Percentiles rank a stretch among this genome's conserved stretches.
These are phyloP conservation scores for Globisporangium viniferum DNA, from an alignment of 352 stramenopile genomes.

Conservation along the genomic window DNA sequence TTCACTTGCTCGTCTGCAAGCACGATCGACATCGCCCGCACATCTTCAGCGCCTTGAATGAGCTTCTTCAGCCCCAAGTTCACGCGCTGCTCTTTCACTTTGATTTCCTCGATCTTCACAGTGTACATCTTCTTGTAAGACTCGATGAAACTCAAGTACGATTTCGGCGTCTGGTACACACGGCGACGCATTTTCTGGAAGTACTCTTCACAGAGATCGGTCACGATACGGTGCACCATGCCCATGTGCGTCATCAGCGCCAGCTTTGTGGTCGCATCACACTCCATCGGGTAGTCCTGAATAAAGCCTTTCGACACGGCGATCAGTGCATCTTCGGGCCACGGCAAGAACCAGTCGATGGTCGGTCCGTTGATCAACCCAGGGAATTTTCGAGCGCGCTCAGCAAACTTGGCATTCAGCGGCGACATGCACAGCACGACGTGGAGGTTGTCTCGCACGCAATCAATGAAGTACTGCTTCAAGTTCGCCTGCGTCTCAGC, in stretches of 20 bases:
- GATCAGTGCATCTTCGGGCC: conserved; percentile 97
- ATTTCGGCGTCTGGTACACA: conserved; percentile 99
- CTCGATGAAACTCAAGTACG: conserved; percentile 98
- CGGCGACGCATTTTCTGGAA: conserved; percentile 96
- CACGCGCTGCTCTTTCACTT: conserved; percentile 96
- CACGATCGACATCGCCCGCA: conserved; percentile 96
- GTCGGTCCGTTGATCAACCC: conserved; percentile 96
- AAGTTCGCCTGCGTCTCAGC: conserved; percentile 96
- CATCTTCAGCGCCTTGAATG: conserved; percentile 96
- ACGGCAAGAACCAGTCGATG: conserved; percentile 99
- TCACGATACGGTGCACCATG: conserved; percentile 97
- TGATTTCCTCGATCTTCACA: conserved; percentile 92
- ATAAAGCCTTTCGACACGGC: conserved; percentile 97
- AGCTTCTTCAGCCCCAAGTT: conserved; percentile 98
- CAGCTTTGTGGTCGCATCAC: conserved; percentile 77
- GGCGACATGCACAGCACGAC: conserved; percentile 99
- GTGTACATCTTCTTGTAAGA: conserved; percentile 98
- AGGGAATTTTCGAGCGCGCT: conserved; percentile 96
- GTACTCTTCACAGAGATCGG: conserved; percentile 97
- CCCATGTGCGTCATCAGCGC: conserved; percentile 97
- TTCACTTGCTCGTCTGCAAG: conserved; percentile 96
- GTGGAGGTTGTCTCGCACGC: conserved; percentile 97
- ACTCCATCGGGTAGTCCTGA: conserved; percentile 95
- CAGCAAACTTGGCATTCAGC: conserved; percentile 97
- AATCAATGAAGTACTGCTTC: conserved; percentile 98